Evolutionary conservation across 371 early-diverging fungal genomes (phyloP).

Genomic region (Mucor irregularis): DNA sequence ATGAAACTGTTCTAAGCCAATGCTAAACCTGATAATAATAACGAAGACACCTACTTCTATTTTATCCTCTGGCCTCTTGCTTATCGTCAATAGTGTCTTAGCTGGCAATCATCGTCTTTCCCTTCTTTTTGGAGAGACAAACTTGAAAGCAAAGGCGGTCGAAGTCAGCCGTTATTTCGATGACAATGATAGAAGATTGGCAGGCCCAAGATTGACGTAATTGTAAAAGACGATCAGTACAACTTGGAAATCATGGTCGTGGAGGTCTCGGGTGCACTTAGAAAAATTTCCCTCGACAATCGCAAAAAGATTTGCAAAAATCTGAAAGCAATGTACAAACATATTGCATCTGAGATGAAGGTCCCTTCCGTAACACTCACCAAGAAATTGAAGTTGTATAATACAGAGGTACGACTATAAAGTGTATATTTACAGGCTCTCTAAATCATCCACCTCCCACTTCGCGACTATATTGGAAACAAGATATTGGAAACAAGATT

Average conservation of each 20-base stretch:
- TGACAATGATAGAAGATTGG: conserved; percentile 6
- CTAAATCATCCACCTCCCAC: too few relatives aligned
- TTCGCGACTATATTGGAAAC: too few relatives aligned
- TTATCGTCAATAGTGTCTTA: conserved; percentile 3
- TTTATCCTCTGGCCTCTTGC: conserved; percentile 7
- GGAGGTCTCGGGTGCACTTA: conserved; percentile 10
- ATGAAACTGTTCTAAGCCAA: not conserved
- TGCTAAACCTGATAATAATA: not conserved
- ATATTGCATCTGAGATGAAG: conserved; percentile 4
- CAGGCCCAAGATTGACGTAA: conserved; percentile 17
- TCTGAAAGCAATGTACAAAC: conserved; percentile 10
- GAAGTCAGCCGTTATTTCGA: conserved; percentile 6
- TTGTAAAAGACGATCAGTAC: conserved; percentile 8
- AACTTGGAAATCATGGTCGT: conserved; percentile 8
- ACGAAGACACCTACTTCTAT: conserved; percentile 8
- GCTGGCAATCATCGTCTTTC: not conserved
- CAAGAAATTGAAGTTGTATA: conserved; percentile 3
- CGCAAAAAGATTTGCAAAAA: conserved; percentile 2
- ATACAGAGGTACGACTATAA: too few relatives aligned
- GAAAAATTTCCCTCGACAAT: conserved; percentile 10
- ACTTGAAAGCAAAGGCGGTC: conserved; percentile 9
- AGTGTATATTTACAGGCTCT: too few relatives aligned
- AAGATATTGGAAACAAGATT: too few relatives aligned
- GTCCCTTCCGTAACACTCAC: conserved; percentile 3
- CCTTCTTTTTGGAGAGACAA: conserved; percentile 11